Conservation (phyloP, 2,329 filamentous ascomycete genomes). For the Aspergillus novoparasiticus region DNA sequence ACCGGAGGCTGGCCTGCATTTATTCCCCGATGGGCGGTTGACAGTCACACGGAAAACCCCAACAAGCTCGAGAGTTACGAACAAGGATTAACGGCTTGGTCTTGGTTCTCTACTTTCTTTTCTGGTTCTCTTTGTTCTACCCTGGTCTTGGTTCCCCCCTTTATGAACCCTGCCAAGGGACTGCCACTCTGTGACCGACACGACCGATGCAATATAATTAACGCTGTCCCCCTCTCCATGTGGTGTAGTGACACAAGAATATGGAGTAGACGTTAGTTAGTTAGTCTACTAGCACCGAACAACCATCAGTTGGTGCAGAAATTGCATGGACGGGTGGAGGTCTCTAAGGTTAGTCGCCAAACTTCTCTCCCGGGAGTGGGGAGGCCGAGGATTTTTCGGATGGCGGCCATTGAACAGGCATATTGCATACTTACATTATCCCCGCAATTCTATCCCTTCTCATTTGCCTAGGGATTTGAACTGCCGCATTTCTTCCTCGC, state of each 20-base stretch:
- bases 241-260: conserved; percentile 9
- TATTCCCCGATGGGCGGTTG: not conserved
- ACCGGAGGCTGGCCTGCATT: not conserved
- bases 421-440: not conserved
- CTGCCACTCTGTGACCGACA: not conserved
- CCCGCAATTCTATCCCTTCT: not conserved
- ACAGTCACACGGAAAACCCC: not conserved
- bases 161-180: not conserved
- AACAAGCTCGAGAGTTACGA: conserved; percentile 6
- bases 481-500: not conserved
- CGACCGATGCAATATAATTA: not conserved
- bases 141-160: not conserved
- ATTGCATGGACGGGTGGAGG: not conserved
- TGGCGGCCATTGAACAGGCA: not conserved
- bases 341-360: not conserved
- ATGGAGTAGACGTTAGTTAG: not conserved
- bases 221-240: not conserved
- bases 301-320: not conserved
- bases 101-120: not conserved
- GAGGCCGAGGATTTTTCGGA: conserved; percentile 7
- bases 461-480: not conserved
- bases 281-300: not conserved
- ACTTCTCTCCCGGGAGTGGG: conserved; percentile 1
- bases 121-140: not conserved
- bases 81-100: conserved; percentile 2